phyloP scores from a whole-genome alignment of 305 asterid genomes.

The Solanum hybrid region DNA sequence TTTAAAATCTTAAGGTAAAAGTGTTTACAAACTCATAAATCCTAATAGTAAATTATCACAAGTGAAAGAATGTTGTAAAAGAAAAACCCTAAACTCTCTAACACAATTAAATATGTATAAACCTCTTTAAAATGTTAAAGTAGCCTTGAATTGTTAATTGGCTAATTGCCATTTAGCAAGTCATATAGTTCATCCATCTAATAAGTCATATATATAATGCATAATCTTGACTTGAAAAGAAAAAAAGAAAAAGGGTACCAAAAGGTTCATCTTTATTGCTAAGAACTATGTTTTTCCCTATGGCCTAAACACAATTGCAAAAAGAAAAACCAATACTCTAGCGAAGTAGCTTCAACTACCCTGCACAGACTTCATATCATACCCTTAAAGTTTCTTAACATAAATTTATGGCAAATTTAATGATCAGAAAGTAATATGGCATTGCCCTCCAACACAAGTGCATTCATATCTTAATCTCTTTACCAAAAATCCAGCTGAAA shows the following conservation, averaged over 20 bases:
- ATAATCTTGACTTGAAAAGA: background rate
- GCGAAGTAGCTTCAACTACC: background rate
- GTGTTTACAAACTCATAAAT: background rate
- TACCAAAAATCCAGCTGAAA: constrained; percentile 63
- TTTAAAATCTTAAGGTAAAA: background rate
- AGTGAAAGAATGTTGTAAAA: background rate
- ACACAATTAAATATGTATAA: too few species aligned
- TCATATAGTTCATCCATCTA: background rate
- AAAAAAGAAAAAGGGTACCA: too few species aligned
- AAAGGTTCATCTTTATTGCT: background rate
- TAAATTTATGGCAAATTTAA: background rate
- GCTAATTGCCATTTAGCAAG: background rate
- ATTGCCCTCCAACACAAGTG: background rate
- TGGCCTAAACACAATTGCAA: background rate
- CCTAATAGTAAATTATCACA: background rate
- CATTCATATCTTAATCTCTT: constrained; percentile 46
- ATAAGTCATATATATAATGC: background rate
- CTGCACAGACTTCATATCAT: constrained; percentile 7
- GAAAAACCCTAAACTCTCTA: too few species aligned
- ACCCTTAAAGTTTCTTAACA: background rate
- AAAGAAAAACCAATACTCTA: background rate
- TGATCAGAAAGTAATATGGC: background rate
- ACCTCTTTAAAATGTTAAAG: too few species aligned
- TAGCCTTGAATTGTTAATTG: too few species aligned
- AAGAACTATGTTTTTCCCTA: background rate